phyloP scores from a whole-genome alignment of 2,329 filamentous ascomycete species.

The Colletotrichum sp. region DNA sequence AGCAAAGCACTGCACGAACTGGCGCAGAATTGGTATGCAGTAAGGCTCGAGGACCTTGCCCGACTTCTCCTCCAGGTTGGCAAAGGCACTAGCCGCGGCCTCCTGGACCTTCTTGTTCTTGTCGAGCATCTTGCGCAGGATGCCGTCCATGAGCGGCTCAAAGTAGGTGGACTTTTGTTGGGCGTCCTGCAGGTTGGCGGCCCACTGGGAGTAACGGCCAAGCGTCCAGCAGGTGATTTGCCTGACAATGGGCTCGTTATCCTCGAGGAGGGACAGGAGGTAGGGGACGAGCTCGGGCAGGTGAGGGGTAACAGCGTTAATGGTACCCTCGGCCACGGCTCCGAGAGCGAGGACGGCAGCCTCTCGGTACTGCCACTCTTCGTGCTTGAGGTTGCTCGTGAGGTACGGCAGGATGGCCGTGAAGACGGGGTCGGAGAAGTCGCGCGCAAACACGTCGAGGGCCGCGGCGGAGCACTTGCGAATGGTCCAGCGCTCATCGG shows the following conservation, averaged over 20 bases:
- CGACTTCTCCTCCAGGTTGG: slow-evolving; percentile 93
- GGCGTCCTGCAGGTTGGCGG: slow-evolving; percentile 72
- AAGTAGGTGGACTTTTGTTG: slow-evolving; percentile 79
- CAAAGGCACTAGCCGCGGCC: slow-evolving; percentile 93
- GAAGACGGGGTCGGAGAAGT: slow-evolving; percentile 89
- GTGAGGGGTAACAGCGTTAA: slow-evolving; percentile 87
- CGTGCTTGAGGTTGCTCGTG: slow-evolving; percentile 84
- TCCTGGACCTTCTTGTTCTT: slow-evolving; percentile 98
- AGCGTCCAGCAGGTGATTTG: slow-evolving; percentile 99
- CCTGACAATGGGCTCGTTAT: slow-evolving; percentile 86
- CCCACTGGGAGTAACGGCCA: slow-evolving; percentile 92
- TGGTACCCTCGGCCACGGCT: slow-evolving; percentile 93
- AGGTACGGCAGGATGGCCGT: slow-evolving; percentile 91
- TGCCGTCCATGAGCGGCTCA: slow-evolving; percentile 95
- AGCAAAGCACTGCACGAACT: slow-evolving; percentile 89
- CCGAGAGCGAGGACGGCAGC: slow-evolving; percentile 93
- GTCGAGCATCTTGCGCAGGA: slow-evolving; percentile 93
- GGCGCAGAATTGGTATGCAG: slow-evolving; percentile 85
- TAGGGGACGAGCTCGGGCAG: slow-evolving; percentile 90
- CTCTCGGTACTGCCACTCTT: slow-evolving; percentile 90
- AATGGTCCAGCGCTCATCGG: slow-evolving; percentile 93
- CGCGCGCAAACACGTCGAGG: slow-evolving; percentile 89
- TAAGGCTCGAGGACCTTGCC: slow-evolving; percentile 82
- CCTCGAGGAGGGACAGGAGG: slow-evolving; percentile 82
- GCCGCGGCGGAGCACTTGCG: slow-evolving; percentile 97